These are phyloP conservation scores for Apiotrichum gracile DNA, from an alignment of 1,284 basidiomycete species.

Conservation along the genomic window DNA sequence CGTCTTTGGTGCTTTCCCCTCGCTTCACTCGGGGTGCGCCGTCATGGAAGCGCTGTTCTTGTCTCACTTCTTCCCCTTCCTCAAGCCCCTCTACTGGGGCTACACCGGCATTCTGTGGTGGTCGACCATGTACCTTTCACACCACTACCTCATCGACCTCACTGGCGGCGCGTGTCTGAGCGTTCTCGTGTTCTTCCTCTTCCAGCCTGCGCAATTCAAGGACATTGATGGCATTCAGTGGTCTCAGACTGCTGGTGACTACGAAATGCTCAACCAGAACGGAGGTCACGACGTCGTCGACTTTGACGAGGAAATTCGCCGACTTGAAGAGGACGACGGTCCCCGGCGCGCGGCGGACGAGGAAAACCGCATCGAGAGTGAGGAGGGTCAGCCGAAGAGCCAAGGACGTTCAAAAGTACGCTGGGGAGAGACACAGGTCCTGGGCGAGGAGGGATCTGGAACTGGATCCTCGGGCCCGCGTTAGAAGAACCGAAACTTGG, in stretches of 20 bases:
- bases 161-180: conserved; percentile 89
- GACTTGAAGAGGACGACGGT: conserved; percentile 21
- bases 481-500: too few species aligned
- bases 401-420: conserved; percentile 26
- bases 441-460: conserved; percentile 22
- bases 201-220: conserved; percentile 72
- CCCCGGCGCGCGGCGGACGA: conserved; percentile 16
- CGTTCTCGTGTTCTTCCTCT: conserved; percentile 78
- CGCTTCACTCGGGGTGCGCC: conserved; percentile 81
- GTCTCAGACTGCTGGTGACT: conserved; percentile 18
- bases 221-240: conserved; percentile 54
- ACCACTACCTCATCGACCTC: conserved; percentile 97
- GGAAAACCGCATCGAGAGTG: conserved; percentile 17
- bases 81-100: conserved; percentile 62
- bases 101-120: conserved; percentile 90
- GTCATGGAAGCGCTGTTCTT: conserved; percentile 92
- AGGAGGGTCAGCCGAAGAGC: conserved; percentile 1
- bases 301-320: conserved; percentile 46
- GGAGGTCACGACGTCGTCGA: conserved; percentile 24
- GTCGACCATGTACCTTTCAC: conserved; percentile 97
- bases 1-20: conserved; percentile 95
- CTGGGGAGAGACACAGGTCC: conserved; percentile 43
- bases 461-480: neutral
- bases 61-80: conserved; percentile 86
- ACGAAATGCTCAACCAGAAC: conserved; percentile 33